Evolutionary conservation across 495 filamentous ascomycete species (phyloP).

Genomic region (Rostrohypoxylon terebratum): DNA sequence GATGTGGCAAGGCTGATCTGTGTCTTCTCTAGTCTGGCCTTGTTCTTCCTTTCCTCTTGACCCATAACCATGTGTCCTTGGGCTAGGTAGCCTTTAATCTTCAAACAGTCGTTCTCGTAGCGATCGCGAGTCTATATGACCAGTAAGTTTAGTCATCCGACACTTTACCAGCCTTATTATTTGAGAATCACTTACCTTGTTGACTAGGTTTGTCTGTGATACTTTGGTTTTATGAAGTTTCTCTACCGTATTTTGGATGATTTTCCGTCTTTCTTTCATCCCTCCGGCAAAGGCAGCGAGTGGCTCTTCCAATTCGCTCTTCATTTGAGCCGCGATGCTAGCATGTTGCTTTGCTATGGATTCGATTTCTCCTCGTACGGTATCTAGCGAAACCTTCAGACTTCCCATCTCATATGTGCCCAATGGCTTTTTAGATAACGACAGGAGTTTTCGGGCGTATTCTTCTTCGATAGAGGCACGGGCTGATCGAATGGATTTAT

Average conservation of each 20-base stretch:
- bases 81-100: conserved; percentile 97
- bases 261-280: conserved; percentile 95
- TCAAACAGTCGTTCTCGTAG: conserved; percentile 96
- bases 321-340: conserved; percentile 91
- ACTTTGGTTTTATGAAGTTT: conserved; percentile 92
- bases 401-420: conserved; percentile 91
- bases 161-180: not conserved
- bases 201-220: conserved; percentile 88
- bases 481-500: conserved; percentile 61
- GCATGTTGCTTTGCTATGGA: conserved; percentile 93
- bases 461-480: conserved; percentile 96
- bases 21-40: conserved; percentile 98
- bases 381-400: conserved; percentile 83
- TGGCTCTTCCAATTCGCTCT: conserved; percentile 95
- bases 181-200: conserved; percentile 72
- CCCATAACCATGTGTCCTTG: conserved; percentile 99
- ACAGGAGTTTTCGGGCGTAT: conserved; percentile 90
- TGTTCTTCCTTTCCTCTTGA: conserved; percentile 98
- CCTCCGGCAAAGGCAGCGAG: conserved; percentile 90
- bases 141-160: conserved; percentile 45
- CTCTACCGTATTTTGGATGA: conserved; percentile 92
- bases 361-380: conserved; percentile 90
- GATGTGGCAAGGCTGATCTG: conserved; percentile 92
- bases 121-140: conserved; percentile 79
- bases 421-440: conserved; percentile 86